Percentiles rank a stretch among this genome's conserved stretches.
Evolutionary conservation across 1,284 basidiomycete genomes (phyloP).

Genomic region (Athelia sp.): DNA sequence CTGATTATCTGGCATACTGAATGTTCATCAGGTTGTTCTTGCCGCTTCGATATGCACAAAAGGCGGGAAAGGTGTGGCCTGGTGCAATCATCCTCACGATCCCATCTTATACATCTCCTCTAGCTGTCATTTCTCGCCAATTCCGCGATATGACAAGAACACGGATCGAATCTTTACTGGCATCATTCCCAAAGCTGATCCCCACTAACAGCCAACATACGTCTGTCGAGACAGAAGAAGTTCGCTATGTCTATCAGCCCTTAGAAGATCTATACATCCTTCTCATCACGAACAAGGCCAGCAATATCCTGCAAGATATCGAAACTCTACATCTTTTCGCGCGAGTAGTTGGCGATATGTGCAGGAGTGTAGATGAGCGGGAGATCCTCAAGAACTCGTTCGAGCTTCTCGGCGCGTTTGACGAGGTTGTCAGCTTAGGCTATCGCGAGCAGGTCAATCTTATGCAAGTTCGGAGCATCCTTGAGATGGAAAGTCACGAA

Average conservation of each 20-base stretch:
- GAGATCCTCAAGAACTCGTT: slow-evolving; percentile 93
- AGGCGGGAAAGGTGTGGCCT: slow-evolving; percentile 76
- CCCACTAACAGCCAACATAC: slow-evolving; percentile 98
- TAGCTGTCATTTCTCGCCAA: slow-evolving; percentile 95
- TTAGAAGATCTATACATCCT: slow-evolving; percentile 98
- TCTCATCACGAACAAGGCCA: slow-evolving; percentile 96
- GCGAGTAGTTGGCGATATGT: slow-evolving; percentile 91
- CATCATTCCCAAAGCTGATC: slow-evolving; percentile 97
- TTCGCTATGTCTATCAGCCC: slow-evolving; percentile 97
- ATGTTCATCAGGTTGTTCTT: slow-evolving; percentile 68
- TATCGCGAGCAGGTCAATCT: slow-evolving; percentile 93
- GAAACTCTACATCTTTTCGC: slow-evolving; percentile 94
- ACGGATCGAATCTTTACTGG: slow-evolving; percentile 91
- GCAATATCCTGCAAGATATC: slow-evolving; percentile 98
- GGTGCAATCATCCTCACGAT: background rate
- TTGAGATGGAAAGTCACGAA: slow-evolving; percentile 99
- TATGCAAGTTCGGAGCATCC: slow-evolving; percentile 85
- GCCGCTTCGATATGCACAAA: slow-evolving; percentile 94
- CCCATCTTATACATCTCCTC: slow-evolving; percentile 3
- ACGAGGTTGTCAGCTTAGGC: slow-evolving; percentile 93
- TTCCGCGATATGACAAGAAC: slow-evolving; percentile 93
- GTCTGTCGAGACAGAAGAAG: slow-evolving; percentile 87
- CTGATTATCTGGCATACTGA: background rate
- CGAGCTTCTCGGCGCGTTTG: slow-evolving; percentile 92
- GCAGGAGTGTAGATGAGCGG: slow-evolving; percentile 82